Evolutionary conservation across 2,329 filamentous ascomycete species (phyloP), one percentile per base, ranked within the genome.

Genomic region (Parascedosporium putredinis): DNA sequence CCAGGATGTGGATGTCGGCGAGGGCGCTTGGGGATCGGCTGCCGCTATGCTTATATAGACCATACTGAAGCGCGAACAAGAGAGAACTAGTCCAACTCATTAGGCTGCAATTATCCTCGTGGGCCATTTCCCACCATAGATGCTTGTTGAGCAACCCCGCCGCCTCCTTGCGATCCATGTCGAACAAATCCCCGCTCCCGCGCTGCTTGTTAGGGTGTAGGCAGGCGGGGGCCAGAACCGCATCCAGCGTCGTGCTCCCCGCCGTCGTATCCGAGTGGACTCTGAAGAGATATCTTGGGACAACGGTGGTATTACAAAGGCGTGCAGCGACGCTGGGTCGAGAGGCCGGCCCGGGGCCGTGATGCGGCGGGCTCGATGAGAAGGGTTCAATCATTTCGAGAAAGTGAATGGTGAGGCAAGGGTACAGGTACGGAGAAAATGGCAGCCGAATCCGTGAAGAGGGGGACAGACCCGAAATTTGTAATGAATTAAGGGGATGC

Each of bases 291-390:
- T 48, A 47, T 25, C 25, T 34, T 10, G 46, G 46, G 18, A 48
- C 22, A 3, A 38, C 8, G 27, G 18, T 25, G 4, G n/a, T 29
- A 8, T 4, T 16, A 27, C 31, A 48, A n/a, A 25, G 14, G 16
- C 33, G 46, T 29, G 36, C 36, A 22, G 18, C 20, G 38, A 18
- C 38, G 20, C 58, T 57, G 27, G 27, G 6, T 31, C 12, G 27
- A 12, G 27, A 31, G 27, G 27, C 7, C 27, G 6, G 27, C 12
- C 7, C 7, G 12, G 27, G 12, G 27, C 27, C 12, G 27, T 31
- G 12, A 12, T 6, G 27, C 27, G 27, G 27, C n/a, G n/a, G 12
- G 27, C 27, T 12, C 6, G 27, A 7, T 12, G 27, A 31, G 27
- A 31, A 7, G 12, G 27, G 12, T 31, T 31, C 27, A 31, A 31